phyloP scores from a whole-genome alignment of 129 eudicot genomes.

The Rutidosis leptorrhynchoides region DNA sequence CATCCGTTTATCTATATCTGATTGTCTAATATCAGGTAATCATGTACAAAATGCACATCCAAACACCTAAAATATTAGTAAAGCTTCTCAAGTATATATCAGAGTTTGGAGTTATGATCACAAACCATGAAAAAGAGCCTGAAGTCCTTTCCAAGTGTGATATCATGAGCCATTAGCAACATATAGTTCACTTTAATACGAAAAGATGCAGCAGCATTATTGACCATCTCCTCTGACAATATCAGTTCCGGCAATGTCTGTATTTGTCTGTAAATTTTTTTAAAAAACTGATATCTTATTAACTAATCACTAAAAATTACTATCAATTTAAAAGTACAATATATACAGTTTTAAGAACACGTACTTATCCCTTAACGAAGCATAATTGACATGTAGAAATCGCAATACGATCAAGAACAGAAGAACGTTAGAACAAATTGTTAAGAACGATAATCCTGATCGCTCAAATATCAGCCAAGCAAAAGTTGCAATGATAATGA shows the following conservation, averaged over 20 bases:
- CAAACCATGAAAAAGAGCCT: conserved; percentile 88
- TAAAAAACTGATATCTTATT: no score
- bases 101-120: conserved; percentile 11
- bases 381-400: conserved; percentile 79
- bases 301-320: not conserved
- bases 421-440: conserved; percentile 80
- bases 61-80: not conserved
- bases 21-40: not conserved
- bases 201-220: conserved; percentile 90
- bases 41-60: not conserved
- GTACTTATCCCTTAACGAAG: conserved; percentile 56
- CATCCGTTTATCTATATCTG: not conserved
- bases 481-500: conserved; percentile 67
- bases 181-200: conserved; percentile 81
- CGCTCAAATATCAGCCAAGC: conserved; percentile 84
- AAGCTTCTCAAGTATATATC: not conserved
- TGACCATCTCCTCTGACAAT: conserved; percentile 94
- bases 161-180: conserved; percentile 97
- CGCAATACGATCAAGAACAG: conserved; percentile 65
- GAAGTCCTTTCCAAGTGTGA: conserved; percentile 94
- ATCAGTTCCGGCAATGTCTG: conserved; percentile 72
- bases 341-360: conserved; percentile 9
- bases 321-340: not conserved
- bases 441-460: conserved; percentile 70
- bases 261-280: conserved; percentile 75